phyloP scores from a whole-genome alignment of 805 yeast species.

The Candida cerambycidarum region DNA sequence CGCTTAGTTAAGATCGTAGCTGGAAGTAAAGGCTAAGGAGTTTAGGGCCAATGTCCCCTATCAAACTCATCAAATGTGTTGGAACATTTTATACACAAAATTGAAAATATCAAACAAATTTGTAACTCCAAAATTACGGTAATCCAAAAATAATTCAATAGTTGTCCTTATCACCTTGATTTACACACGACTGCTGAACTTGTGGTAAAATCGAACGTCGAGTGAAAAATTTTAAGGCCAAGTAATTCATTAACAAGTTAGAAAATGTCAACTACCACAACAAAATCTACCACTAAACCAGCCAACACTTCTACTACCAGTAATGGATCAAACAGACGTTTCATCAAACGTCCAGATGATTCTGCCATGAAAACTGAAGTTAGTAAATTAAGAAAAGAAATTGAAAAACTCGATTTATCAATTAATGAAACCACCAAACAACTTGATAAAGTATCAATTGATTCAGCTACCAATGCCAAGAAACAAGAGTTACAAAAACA shows the following conservation, averaged over 20 bases:
- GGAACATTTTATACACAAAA: too few relatives aligned
- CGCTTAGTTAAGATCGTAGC: neutral
- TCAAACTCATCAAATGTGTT: too few relatives aligned
- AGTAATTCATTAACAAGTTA: neutral
- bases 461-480: conserved; percentile 28
- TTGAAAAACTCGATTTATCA: conserved; percentile 60
- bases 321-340: conserved; percentile 40
- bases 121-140: too few relatives aligned
- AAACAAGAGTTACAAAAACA: conserved; percentile 34
- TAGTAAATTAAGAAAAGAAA: conserved; percentile 54
- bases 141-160: too few relatives aligned
- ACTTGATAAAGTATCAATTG: conserved; percentile 44
- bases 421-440: conserved; percentile 53
- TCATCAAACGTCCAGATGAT: conserved; percentile 75
- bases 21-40: too few relatives aligned
- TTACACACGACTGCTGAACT: neutral
- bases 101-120: too few relatives aligned
- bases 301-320: conserved; percentile 16
- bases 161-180: neutral
- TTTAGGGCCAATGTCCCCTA: too few relatives aligned
- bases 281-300: conserved; percentile 4
- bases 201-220: conserved; percentile 2
- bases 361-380: conserved; percentile 59
- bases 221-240: conserved; percentile 9
- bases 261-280: conserved; percentile 4